Evolutionary conservation across 345 rosid species (phyloP).

Genomic region (Cardamine occulta): DNA sequence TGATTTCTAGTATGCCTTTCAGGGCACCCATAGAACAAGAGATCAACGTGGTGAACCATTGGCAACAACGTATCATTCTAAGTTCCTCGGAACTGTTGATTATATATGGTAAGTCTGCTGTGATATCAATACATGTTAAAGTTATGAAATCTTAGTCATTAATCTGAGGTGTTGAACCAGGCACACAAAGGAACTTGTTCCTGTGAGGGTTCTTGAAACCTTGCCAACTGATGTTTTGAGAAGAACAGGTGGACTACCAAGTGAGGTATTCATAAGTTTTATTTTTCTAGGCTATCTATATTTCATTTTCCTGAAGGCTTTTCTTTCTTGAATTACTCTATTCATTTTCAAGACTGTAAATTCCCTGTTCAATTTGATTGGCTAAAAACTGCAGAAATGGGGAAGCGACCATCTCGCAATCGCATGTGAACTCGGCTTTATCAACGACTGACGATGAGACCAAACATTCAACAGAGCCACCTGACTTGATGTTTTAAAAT

Average conservation of each 20-base stretch:
- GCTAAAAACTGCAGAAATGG: constrained; percentile 60
- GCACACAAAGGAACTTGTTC: constrained; percentile 78
- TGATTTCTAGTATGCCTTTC: constrained; percentile 36
- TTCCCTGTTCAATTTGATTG: neutral
- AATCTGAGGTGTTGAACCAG: constrained; percentile 49
- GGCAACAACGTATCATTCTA: constrained; percentile 89
- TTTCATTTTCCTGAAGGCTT: neutral
- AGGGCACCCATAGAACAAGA: constrained; percentile 69
- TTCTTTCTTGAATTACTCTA: constrained; percentile 11
- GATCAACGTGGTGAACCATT: constrained; percentile 78
- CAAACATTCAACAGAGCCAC: neutral
- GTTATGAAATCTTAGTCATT: constrained; percentile 6
- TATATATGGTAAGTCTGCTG: constrained; percentile 74
- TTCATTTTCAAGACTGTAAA: neutral
- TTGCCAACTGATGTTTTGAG: constrained; percentile 66
- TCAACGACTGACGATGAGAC: constrained; percentile 37
- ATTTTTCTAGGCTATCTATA: neutral
- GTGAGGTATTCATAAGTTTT: constrained; percentile 56
- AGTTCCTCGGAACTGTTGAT: constrained; percentile 92
- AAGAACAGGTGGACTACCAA: constrained; percentile 73
- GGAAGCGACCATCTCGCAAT: constrained; percentile 98
- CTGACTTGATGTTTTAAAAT: neutral
- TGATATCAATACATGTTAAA: constrained; percentile 1
- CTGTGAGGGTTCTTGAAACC: constrained; percentile 90
- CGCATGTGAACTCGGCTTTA: constrained; percentile 81